Base-by-base conservation (phyloP, 495 filamentous ascomycete genomes). In the Poronia punctata region DNA sequence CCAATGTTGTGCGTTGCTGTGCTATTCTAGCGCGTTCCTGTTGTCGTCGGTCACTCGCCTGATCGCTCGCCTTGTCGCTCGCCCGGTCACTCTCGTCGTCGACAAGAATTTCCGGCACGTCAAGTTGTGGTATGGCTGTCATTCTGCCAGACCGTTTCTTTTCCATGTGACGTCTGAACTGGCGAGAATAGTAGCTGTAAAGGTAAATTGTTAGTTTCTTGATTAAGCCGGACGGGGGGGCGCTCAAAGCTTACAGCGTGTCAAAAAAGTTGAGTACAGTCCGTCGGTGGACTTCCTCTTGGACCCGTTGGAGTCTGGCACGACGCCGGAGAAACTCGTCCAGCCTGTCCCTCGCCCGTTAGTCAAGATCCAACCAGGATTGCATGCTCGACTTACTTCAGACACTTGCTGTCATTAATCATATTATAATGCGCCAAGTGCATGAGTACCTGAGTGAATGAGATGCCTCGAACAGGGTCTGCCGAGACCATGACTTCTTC, bases 351-450 rank as follows among this genome's bases (percentile, higher is more conserved):
- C 30, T 33, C 46, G 48, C 45, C 28, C 36, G 46, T 19, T 36
- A 10, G 17, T 9, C 48, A 19, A 24, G 35, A 26, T 7, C 3
- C 18, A 3, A 17, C 15, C 17, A 41, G 11, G 39, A 40, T 24
- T 12, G 7, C 7, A 22, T 8, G 14, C 24, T 3, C 7, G 21
- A 46, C 64, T 53, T 74, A 82, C 80, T 79, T 78, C 50, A 99
- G 62, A 64, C 86, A 92, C 70, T 96, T 96, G 68, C 80, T 96
- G 68, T 99, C 92, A 46, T 79, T 94, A 56, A 99, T 99, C 55
- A 99, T 87, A 46, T 99, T 99, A 71, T 97, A 92, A 64, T 99
- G 93, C 11, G 93, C 90, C 12, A 99, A 72, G 40, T 94, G 94
- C 86, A 99, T 89, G 33, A 99, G 67, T n/a, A 94, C 83, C 5